Conservation (phyloP, 805 yeast genomes). For the Yarrowia alimentaria region DNA sequence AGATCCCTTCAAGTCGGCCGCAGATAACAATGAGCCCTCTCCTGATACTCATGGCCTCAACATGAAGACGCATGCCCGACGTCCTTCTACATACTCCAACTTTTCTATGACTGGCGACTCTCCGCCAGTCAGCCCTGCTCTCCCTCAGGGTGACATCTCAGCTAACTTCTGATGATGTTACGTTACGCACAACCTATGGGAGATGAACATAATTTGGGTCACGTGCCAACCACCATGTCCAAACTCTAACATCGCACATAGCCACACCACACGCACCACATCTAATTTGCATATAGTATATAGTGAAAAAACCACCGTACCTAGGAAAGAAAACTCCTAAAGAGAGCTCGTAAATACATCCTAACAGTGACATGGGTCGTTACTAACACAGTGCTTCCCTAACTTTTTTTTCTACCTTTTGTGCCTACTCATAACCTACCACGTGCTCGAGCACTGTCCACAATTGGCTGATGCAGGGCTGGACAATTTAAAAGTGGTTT, state of each 20-base stretch:
- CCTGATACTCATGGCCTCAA: constrained; percentile 11
- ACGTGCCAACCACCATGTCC: too few relatives aligned
- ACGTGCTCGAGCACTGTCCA: constrained; percentile 6
- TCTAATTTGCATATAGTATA: too few relatives aligned
- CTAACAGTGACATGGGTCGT: too few relatives aligned
- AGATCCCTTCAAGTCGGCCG: constrained; percentile 11
- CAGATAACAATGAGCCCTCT: constrained; percentile 5
- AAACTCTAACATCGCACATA: too few relatives aligned
- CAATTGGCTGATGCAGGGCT: constrained; percentile 26
- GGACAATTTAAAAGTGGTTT: constrained; percentile 20
- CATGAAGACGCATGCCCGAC: constrained; percentile 1
- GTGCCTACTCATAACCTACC: constrained; percentile 25
- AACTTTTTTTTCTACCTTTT: too few relatives aligned
- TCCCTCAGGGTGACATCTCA: constrained; percentile 18
- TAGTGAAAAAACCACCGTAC: too few relatives aligned
- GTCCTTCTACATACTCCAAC: constrained; percentile 8
- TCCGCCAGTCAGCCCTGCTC: constrained; percentile 8
- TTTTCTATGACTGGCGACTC: constrained; percentile 11
- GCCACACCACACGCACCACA: too few relatives aligned
- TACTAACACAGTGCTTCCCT: too few relatives aligned
- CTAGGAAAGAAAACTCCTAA: too few relatives aligned
- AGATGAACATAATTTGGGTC: too few relatives aligned
- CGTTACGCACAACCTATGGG: too few relatives aligned
- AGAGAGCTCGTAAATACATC: too few relatives aligned
- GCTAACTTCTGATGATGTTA: constrained; percentile 1